Conservation (phyloP, 768 basidiomycete species). For the Fibroporia radiculosa region DNA sequence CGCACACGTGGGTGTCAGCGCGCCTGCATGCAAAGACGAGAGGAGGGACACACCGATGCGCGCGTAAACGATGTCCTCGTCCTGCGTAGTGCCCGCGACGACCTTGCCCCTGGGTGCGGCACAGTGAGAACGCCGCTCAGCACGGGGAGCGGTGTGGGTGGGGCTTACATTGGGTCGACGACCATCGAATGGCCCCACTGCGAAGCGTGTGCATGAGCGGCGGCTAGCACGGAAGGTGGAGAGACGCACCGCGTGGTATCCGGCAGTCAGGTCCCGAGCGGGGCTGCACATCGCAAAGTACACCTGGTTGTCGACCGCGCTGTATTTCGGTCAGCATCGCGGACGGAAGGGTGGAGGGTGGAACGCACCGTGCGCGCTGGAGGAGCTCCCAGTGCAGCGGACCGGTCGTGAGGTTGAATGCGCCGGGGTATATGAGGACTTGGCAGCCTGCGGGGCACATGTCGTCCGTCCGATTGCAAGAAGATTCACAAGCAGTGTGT, state of each 20-base stretch:
- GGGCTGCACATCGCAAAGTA: conserved; percentile 95
- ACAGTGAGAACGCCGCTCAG: neutral
- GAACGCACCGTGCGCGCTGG: conserved; percentile 67
- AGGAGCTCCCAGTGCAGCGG: conserved; percentile 95
- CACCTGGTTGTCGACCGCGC: conserved; percentile 96
- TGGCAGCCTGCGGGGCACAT: conserved; percentile 73
- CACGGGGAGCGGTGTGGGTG: neutral
- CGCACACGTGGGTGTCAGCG: neutral
- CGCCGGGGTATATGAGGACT: conserved; percentile 84
- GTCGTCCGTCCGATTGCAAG: too few species aligned
- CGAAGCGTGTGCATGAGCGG: neutral
- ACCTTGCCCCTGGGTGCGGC: conserved; percentile 57
- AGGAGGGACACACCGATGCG: conserved; percentile 59
- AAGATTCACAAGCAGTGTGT: conserved; percentile 8
- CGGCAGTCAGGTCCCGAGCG: conserved; percentile 72
- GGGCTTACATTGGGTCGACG: conserved; percentile 77
- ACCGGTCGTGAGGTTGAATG: conserved; percentile 94
- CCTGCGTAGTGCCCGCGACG: conserved; percentile 64
- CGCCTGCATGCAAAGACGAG: neutral
- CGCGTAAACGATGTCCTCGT: conserved; percentile 71
- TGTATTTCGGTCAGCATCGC: conserved; percentile 20
- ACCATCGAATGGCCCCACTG: conserved; percentile 90
- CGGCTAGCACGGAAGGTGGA: neutral
- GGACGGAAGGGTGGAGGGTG: neutral
- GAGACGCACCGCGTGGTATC: conserved; percentile 77